Evolutionary conservation across 2,329 filamentous ascomycete genomes (phyloP).

Genomic region (Trichophyton simii): DNA sequence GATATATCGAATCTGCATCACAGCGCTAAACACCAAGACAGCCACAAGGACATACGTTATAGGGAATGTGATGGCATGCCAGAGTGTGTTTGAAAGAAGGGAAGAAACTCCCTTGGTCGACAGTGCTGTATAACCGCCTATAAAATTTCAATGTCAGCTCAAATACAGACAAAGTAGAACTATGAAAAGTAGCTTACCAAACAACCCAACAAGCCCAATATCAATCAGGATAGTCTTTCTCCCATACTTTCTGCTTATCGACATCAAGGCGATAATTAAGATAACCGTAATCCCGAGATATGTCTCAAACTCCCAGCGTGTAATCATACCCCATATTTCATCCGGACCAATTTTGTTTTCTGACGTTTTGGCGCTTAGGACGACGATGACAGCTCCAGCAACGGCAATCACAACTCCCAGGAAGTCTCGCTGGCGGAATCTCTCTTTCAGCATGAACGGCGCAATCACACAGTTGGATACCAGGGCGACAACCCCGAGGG

Average conservation of each 20-base stretch:
- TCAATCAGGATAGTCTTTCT: slow-evolving; percentile 79
- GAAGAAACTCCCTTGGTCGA: slow-evolving; percentile 95
- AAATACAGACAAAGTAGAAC: slow-evolving; percentile 9
- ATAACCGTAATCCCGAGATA: slow-evolving; percentile 67
- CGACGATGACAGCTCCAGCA: slow-evolving; percentile 77
- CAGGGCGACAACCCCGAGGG: slow-evolving; percentile 88
- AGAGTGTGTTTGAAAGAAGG: slow-evolving; percentile 79
- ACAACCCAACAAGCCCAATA: slow-evolving; percentile 80
- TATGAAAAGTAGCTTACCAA: slow-evolving; percentile 48
- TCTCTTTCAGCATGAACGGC: slow-evolving; percentile 83
- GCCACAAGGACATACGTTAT: slow-evolving; percentile 78
- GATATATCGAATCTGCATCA: slow-evolving; percentile 96
- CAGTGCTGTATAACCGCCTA: slow-evolving; percentile 88
- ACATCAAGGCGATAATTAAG: slow-evolving; percentile 66
- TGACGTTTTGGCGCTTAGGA: slow-evolving; percentile 76
- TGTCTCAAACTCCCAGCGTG: slow-evolving; percentile 75
- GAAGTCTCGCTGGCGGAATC: slow-evolving; percentile 71
- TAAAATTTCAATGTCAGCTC: background rate
- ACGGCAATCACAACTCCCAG: slow-evolving; percentile 81
- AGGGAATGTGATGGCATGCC: slow-evolving; percentile 78
- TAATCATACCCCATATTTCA: slow-evolving; percentile 82
- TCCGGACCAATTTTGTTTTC: slow-evolving; percentile 85
- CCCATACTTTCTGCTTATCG: slow-evolving; percentile 73
- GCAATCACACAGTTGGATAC: slow-evolving; percentile 96
- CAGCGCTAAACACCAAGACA: slow-evolving; percentile 67